These are phyloP conservation scores for Arthrobotrys sinensis DNA, from an alignment of 2,329 filamentous ascomycete genomes.

Conservation along the genomic window DNA sequence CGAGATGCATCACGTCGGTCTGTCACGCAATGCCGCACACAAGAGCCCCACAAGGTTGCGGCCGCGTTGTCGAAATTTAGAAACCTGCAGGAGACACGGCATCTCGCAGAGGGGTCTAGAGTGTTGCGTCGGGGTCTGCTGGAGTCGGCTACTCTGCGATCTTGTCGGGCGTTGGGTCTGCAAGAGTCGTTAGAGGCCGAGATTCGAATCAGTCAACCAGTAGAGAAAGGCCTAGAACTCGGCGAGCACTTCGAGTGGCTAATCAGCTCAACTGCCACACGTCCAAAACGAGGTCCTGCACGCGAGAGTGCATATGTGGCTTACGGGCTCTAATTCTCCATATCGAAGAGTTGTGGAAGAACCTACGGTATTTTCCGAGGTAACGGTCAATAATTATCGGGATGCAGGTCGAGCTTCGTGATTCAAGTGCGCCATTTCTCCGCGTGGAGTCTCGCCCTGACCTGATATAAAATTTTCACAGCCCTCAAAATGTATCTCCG, in stretches of 20 bases:
- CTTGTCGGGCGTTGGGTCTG: conserved; percentile 1
- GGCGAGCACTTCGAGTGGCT: conserved; percentile 30
- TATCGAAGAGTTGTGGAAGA: neutral
- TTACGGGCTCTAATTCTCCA: conserved; percentile 31
- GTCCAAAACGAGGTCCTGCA: conserved; percentile 41
- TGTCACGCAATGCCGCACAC: conserved; percentile 38
- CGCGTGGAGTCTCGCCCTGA: conserved; percentile 15
- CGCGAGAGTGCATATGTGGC: conserved; percentile 57
- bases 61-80: conserved; percentile 19
- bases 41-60: conserved; percentile 11
- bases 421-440: conserved; percentile 30
- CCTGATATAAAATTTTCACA: conserved; percentile 25
- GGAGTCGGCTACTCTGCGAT: conserved; percentile 7
- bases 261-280: conserved; percentile 49
- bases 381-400: neutral
- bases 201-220: conserved; percentile 26
- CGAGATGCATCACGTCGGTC: neutral
- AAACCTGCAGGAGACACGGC: conserved; percentile 37
- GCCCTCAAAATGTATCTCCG: conserved; percentile 39
- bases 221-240: conserved; percentile 58
- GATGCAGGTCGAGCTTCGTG: conserved; percentile 5
- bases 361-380: conserved; percentile 24
- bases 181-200: conserved; percentile 3
- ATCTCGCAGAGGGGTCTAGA: conserved; percentile 32
- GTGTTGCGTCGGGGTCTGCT: conserved; percentile 28